Evolutionary conservation across 306 rosid species (phyloP).

Genomic region (Prunus salicina): DNA sequence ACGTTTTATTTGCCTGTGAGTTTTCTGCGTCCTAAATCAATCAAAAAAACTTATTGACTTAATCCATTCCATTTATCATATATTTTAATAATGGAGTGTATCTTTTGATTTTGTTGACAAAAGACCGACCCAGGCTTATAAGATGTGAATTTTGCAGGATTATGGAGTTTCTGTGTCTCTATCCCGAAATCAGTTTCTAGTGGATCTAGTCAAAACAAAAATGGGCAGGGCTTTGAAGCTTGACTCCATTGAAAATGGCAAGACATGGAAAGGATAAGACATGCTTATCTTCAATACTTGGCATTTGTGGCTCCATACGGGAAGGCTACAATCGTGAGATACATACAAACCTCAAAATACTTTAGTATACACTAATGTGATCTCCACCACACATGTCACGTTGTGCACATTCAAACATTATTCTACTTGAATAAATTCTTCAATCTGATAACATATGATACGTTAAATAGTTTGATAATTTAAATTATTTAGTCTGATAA

Average conservation of each 20-base stretch:
- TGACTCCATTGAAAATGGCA: slow-evolving; percentile 40
- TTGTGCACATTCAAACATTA: neutral
- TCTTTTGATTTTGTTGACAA: no score
- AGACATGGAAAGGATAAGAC: slow-evolving; percentile 39
- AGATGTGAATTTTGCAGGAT: slow-evolving; percentile 19
- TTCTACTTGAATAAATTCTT: no score
- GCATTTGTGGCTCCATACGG: slow-evolving; percentile 55
- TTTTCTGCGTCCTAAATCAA: neutral
- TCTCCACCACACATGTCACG: no score
- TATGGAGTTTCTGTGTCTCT: slow-evolving; percentile 8
- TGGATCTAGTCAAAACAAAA: slow-evolving; percentile 33
- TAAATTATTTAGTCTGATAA: neutral
- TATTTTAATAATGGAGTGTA: no score
- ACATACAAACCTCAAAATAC: neutral
- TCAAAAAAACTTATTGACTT: no score
- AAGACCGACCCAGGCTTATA: neutral
- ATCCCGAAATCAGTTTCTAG: slow-evolving; percentile 35
- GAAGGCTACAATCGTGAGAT: slow-evolving; percentile 32
- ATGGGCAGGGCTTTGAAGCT: slow-evolving; percentile 41
- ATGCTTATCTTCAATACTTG: slow-evolving; percentile 43
- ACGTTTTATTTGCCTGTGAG: slow-evolving; percentile 31
- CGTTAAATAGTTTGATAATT: neutral
- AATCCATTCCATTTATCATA: no score
- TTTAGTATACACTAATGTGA: no score
- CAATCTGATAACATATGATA: neutral